Evolutionary conservation across 805 yeast genomes (phyloP), one percentile per base, ranked within the genome.

Genomic region (Starmerella etchellsii): DNA sequence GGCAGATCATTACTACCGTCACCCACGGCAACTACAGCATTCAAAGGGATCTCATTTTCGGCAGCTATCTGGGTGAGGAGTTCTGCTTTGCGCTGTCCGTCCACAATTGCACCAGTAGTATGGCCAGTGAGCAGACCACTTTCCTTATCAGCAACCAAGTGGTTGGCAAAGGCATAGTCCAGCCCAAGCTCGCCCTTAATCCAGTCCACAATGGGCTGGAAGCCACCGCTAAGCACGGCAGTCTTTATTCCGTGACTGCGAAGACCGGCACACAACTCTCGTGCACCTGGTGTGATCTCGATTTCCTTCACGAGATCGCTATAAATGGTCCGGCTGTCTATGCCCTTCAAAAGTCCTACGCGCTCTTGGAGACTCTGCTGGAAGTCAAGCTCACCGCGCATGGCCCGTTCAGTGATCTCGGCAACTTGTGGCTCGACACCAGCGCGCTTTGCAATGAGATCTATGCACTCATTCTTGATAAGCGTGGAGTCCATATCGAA

Each of bases 401-500:
- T 91, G 18, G 98, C 97, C 21, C 83, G 69, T 30, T 80, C 83
- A 2, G 99, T 91, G 52, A 91, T 87, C 24, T 70, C 80, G 4
- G 88, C 81, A 6, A 91, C 98, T 58, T 83, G 68, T 5, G 70
- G 75, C 55, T 91, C 95, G 26, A 91, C 94, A 50, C 73, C 70
- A n/a, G 95, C 97, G 53, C 82, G 79, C 0, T 84, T 84, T 2
- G 98, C 98, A 50, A 91, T 88, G 56, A 91, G 62, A 57, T 91
- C 99, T 51, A 91, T 91, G 30, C 91, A 96, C 62, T 91, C 99
- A 62, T 91, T 97, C 58, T 81, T 78, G 49, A 91, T 91, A 56
- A 91, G 65, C 0, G 99, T 91, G 0, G 96, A 85, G 64, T 91
- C 99, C 98, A 91, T 91, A 55, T 91, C 99, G 57, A 91, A 91